Evolutionary conservation across 2,329 filamentous ascomycete genomes (phyloP), one percentile per base, ranked within the genome.

Genomic region (Tolypocladium inflatum): DNA sequence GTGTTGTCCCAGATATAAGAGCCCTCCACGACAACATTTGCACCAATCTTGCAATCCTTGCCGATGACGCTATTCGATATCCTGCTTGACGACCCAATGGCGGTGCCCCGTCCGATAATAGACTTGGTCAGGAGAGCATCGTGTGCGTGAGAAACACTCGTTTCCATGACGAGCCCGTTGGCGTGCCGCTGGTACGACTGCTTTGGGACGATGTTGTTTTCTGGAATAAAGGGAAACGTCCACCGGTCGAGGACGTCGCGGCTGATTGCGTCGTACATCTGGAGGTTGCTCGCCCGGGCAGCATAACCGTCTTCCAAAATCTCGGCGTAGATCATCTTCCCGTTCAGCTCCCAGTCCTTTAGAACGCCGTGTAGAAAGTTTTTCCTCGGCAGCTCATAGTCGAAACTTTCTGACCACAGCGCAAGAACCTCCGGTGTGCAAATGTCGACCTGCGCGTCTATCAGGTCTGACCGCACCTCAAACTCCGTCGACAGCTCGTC

Each of bases 311-410:
- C 84, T 41, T 85, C 82, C 51, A 95, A 78, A 62, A 97, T 87
- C 66, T 97, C 89, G 2, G 91, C 88, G 70, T 97, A 91, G 56
- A 99, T 90, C n/a, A 91, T 91, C 76, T 97, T 96, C 59, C 92
- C 92, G 71, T 97, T 97, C 58, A 97, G 79, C 70, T 99, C 94
- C 77, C 91, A 96, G 71, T 99, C 94, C 75, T 97, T 97, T 57
- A 99, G 77, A 1, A 97, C 91, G 59, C 92, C 92, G 69, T 92
- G 90, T 41, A 99, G 75, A 66, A 96, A 97, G 67, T 96, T 91
- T 66, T 87, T 88, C 57, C 92, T 84, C 1, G 93, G 91, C 9
- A 91, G 81, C 70, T 97, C 91, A 71, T 96, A 97, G 71, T 99
- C 93, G 67, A 97, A 99, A 69, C 92, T 96, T 74, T 99, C 94